A percentile compares a stretch with the other conserved stretches of the same genome.
Evolutionary conservation across 2,329 filamentous ascomycete species (phyloP).

Genomic region (Cercospora beticola): DNA sequence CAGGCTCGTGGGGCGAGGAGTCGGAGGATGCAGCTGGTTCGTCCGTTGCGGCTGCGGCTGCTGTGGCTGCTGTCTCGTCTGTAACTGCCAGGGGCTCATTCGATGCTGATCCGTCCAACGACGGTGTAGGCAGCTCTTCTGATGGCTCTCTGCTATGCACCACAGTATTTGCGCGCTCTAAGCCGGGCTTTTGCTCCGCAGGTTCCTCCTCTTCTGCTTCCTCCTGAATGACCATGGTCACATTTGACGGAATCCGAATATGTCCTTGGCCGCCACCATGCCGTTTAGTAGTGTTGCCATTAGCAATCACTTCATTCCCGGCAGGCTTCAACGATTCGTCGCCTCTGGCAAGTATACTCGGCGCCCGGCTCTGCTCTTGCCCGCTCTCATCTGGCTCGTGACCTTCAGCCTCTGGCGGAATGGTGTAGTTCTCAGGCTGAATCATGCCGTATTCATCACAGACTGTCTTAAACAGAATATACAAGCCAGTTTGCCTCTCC

Average conservation of each 20-base stretch:
- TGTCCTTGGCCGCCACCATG: constrained; percentile 60
- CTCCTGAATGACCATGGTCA: constrained; percentile 77
- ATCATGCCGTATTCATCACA: constrained; percentile 89
- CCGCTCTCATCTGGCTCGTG: constrained; percentile 53
- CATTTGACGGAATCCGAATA: constrained; percentile 69
- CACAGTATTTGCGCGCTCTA: constrained; percentile 32
- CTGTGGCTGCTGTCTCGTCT: too few relatives aligned
- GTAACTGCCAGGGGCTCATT: too few relatives aligned
- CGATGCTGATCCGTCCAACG: constrained; percentile 37
- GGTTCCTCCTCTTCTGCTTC: constrained; percentile 63
- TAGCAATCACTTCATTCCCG: constrained; percentile 51
- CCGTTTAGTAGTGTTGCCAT: constrained; percentile 71
- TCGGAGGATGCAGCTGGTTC: too few relatives aligned
- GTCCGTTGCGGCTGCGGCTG: too few relatives aligned
- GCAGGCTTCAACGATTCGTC: constrained; percentile 26
- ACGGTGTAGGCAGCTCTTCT: constrained; percentile 49
- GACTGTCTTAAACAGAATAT: constrained; percentile 95
- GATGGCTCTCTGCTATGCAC: constrained; percentile 19
- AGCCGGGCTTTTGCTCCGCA: constrained; percentile 18
- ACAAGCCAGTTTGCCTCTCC: constrained; percentile 85
- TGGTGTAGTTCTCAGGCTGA: constrained; percentile 91
- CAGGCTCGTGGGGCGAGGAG: too few relatives aligned
- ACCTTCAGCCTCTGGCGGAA: constrained; percentile 89
- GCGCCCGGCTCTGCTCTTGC: constrained; percentile 11
- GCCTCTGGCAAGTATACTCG: constrained; percentile 23